Percentiles rank a stretch among this genome's conserved stretches.
These are phyloP conservation scores for Halenospora varia DNA, from an alignment of 495 filamentous ascomycete species.

Conservation along the genomic window DNA sequence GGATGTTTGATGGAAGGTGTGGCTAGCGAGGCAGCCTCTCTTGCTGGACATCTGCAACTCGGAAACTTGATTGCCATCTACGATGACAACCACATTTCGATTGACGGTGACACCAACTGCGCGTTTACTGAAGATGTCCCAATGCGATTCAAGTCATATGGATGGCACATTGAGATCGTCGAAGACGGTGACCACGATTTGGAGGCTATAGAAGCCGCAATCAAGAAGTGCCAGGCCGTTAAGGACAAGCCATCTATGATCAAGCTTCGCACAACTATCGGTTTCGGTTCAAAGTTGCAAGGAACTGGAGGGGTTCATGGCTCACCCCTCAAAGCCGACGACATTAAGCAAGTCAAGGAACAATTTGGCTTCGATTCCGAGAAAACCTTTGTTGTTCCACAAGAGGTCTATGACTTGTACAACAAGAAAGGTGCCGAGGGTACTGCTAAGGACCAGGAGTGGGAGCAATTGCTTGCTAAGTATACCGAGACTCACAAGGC, in stretches of 20 bases:
- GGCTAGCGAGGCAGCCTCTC: conserved; percentile 85
- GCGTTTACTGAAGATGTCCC: conserved; percentile 97
- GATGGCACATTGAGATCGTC: conserved; percentile 90
- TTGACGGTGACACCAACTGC: conserved; percentile 88
- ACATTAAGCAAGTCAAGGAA: conserved; percentile 84
- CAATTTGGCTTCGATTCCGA: conserved; percentile 96
- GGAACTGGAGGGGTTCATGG: conserved; percentile 96
- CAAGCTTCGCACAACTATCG: conserved; percentile 96
- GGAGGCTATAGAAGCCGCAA: conserved; percentile 80
- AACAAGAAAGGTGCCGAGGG: conserved; percentile 74
- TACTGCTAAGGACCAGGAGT: conserved; percentile 89
- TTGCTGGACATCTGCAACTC: conserved; percentile 93
- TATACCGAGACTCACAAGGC: conserved; percentile 73
- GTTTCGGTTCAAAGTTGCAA: conserved; percentile 89
- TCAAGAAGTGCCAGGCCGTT: conserved; percentile 78
- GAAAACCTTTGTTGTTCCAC: conserved; percentile 88
- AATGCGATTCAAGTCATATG: conserved; percentile 95
- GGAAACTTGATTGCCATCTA: conserved; percentile 96
- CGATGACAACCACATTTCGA: conserved; percentile 97
- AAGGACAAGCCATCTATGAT: conserved; percentile 96
- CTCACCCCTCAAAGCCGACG: conserved; percentile 88
- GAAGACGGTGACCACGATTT: conserved; percentile 89
- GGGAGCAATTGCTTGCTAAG: conserved; percentile 88
- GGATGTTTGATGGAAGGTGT: conserved; percentile 99
- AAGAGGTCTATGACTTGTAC: conserved; percentile 92